Evolutionary conservation across 352 stramenopile genomes (phyloP).

Genomic region (Pythium sp.): DNA sequence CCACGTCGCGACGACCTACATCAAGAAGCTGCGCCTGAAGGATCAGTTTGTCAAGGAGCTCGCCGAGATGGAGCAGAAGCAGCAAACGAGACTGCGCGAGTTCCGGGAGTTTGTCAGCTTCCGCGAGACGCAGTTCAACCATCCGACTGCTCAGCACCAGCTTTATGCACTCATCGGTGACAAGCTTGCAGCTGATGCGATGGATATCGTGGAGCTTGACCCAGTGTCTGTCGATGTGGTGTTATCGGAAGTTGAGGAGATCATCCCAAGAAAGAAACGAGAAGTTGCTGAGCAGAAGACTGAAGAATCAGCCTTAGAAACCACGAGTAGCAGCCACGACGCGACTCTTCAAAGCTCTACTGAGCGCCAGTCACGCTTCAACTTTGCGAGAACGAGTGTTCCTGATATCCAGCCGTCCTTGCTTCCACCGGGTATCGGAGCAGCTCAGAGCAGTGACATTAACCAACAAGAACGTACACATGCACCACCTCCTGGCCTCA

Average conservation of each 20-base stretch:
- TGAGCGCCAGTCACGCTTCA: constrained; percentile 47
- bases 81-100: constrained; percentile 42
- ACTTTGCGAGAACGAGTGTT: constrained; percentile 37
- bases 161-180: constrained; percentile 41
- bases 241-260: constrained; percentile 53
- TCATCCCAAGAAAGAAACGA: constrained; percentile 39
- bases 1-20: constrained; percentile 76
- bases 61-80: constrained; percentile 49
- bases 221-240: constrained; percentile 49
- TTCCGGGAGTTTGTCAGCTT: constrained; percentile 63
- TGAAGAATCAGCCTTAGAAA: background rate
- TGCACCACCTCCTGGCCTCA: constrained; percentile 24
- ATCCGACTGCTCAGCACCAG: constrained; percentile 37
- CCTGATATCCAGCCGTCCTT: constrained; percentile 3
- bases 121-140: constrained; percentile 44
- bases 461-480: constrained; percentile 5
- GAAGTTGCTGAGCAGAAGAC: constrained; percentile 9
- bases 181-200: constrained; percentile 26
- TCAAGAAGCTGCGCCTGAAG: constrained; percentile 75
- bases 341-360: background rate
- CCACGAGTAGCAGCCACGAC: constrained; percentile 19
- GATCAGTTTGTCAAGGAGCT: constrained; percentile 60
- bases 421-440: constrained; percentile 4
- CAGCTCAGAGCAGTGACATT: background rate
- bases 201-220: constrained; percentile 48